Base-by-base conservation (phyloP, 495 filamentous ascomycete species). In the Talaromyces thailandensis region DNA sequence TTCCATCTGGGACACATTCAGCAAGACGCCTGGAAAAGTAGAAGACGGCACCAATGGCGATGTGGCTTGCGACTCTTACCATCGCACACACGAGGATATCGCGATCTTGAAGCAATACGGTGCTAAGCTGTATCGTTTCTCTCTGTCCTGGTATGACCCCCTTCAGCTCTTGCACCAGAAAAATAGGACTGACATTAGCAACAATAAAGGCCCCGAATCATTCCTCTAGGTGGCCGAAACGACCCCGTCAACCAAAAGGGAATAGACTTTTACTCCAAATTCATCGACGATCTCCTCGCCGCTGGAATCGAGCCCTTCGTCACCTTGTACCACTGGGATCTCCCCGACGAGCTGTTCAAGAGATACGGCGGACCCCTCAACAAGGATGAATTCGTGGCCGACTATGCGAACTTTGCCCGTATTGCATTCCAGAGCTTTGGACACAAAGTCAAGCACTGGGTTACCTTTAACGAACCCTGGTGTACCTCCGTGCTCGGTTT, bases 1-100 rank as follows among this genome's bases (percentile, higher is more conserved):
- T 48, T 88, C 86, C 35, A 90, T 91, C 71, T 91, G 88, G 88
- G 88, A 91, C 70, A 85, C 82, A 6, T 91, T 90, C 75, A 89
- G 84, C 74, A 81, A 79, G 57, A 85, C 86, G 63, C 84, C 86
- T 52, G 87, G 88, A 64, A 91, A 90, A 73, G 89, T 91, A 56
- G 87, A 87, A 45, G 86, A 87, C 63, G 86, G 83, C 61, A 82
- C 78, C 64, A 86, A 84, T 21, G 88, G 87, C 26, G 85, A 82
- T 35, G 81, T 88, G 37, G 88, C 87, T 35, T 91, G 88, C 75
- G 88, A 91, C 74, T 89, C 87, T 45, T 91, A 91, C 75, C 83
- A 90, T 69, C 81, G 84, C 57, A 88, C 86, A 31, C 76, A 78
- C 35, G 86, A 91, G 73, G 88, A 91, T 66, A 91, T 92, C 66